These are phyloP conservation scores for Lenwebbia sp. DNA, from an alignment of 345 rosid species.

Conservation along the genomic window DNA sequence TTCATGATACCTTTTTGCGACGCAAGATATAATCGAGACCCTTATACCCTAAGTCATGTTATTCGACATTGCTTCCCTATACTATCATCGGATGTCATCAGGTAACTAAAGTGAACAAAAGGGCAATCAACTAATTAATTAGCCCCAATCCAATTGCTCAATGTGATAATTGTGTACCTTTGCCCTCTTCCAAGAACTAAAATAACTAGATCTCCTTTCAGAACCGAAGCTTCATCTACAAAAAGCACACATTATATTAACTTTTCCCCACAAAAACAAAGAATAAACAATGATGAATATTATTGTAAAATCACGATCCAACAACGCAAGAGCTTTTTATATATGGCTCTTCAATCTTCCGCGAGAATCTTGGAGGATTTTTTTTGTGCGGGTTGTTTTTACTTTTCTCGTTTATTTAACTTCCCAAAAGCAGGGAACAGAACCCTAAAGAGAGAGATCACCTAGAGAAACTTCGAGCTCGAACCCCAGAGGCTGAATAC, in stretches of 20 bases:
- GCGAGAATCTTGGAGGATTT: slow-evolving; percentile 20
- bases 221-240: neutral
- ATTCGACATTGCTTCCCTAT: neutral
- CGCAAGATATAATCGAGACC: neutral
- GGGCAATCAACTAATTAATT: neutral
- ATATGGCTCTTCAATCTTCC: slow-evolving; percentile 6
- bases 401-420: neutral
- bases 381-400: neutral
- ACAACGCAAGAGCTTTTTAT: neutral
- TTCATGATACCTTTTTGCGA: neutral
- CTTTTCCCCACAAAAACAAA: neutral
- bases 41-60: neutral
- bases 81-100: neutral
- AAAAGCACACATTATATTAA: neutral
- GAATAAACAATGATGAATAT: neutral
- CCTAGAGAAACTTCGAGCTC: neutral
- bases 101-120: neutral
- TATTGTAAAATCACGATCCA: neutral
- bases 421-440: slow-evolving; percentile 4
- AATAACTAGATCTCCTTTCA: neutral
- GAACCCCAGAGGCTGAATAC: neutral
- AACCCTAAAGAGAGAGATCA: neutral
- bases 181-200: neutral
- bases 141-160: neutral
- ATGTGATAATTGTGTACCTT: neutral